These are phyloP conservation scores for Fagopyrum homotropicum DNA, from an alignment of 148 eudicot genomes.

Conservation along the genomic window DNA sequence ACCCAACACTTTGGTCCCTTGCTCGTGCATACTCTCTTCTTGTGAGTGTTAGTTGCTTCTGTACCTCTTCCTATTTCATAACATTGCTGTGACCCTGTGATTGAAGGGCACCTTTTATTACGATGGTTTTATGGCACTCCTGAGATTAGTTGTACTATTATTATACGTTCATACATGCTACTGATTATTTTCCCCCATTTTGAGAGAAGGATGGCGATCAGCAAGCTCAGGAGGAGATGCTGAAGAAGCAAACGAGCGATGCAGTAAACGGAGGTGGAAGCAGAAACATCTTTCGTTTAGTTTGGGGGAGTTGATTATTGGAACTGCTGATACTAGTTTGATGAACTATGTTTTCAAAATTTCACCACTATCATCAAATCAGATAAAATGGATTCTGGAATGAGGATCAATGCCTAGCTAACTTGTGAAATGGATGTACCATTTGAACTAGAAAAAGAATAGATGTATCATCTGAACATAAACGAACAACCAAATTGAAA, in stretches of 20 bases:
- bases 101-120: not conserved
- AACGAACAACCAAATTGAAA: too few species aligned
- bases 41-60: constrained; percentile 40
- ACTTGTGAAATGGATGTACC: too few species aligned
- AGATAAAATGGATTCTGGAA: too few species aligned
- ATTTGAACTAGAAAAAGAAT: too few species aligned
- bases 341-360: too few species aligned
- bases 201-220: constrained; percentile 58
- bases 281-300: constrained; percentile 57
- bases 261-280: constrained; percentile 52
- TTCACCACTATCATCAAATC: too few species aligned
- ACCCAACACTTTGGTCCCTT: constrained; percentile 75
- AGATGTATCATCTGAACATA: too few species aligned
- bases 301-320: constrained; percentile 54
- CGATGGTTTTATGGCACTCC: not conserved
- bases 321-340: too few species aligned
- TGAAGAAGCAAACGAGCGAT: constrained; percentile 57
- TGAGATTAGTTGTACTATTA: not conserved
- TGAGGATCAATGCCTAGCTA: too few species aligned
- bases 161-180: not conserved
- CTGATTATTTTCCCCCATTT: not conserved
- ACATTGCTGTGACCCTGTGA: not conserved
- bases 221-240: constrained; percentile 77
- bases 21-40: constrained; percentile 76
- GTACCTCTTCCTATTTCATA: not conserved